Evolutionary conservation across 2,329 filamentous ascomycete species (phyloP).

Genomic region (Fusarium sublunatum): DNA sequence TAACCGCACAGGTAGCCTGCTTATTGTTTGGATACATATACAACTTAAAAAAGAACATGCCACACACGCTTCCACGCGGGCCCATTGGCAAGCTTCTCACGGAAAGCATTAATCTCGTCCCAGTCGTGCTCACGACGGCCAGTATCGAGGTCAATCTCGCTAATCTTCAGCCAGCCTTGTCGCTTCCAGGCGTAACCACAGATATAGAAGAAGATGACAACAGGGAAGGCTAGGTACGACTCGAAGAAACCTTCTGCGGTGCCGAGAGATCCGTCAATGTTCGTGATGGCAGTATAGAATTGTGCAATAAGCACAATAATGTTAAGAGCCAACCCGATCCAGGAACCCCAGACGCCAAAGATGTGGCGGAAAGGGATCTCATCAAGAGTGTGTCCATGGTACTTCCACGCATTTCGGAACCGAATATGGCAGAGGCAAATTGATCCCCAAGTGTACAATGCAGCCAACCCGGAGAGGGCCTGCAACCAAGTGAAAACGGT

Average conservation of each 20-base stretch:
- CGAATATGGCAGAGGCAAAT: conserved; percentile 77
- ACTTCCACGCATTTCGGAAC: conserved; percentile 72
- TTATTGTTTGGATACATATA: not conserved
- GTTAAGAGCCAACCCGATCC: conserved; percentile 69
- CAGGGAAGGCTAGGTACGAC: conserved; percentile 63
- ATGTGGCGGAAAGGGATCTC: conserved; percentile 75
- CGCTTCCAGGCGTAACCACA: conserved; percentile 73
- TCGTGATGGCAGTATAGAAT: conserved; percentile 61
- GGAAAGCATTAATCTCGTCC: conserved; percentile 65
- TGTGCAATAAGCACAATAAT: conserved; percentile 67
- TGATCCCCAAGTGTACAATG: conserved; percentile 76
- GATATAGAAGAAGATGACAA: conserved; percentile 65
- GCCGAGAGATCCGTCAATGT: conserved; percentile 46
- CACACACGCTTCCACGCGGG: conserved; percentile 58
- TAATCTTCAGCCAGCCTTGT: conserved; percentile 64
- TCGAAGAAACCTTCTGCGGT: conserved; percentile 62
- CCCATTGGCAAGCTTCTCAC: conserved; percentile 56
- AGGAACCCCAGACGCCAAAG: conserved; percentile 72
- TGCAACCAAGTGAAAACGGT: conserved; percentile 74
- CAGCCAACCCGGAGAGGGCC: conserved; percentile 71
- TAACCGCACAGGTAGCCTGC: too few relatives aligned
- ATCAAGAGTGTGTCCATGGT: conserved; percentile 70
- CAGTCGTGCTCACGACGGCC: conserved; percentile 72
- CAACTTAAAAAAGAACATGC: conserved; percentile 46
- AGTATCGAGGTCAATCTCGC: conserved; percentile 74